phyloP scores from a whole-genome alignment of 23 red algal species.

The Gracilaria domingensis region DNA sequence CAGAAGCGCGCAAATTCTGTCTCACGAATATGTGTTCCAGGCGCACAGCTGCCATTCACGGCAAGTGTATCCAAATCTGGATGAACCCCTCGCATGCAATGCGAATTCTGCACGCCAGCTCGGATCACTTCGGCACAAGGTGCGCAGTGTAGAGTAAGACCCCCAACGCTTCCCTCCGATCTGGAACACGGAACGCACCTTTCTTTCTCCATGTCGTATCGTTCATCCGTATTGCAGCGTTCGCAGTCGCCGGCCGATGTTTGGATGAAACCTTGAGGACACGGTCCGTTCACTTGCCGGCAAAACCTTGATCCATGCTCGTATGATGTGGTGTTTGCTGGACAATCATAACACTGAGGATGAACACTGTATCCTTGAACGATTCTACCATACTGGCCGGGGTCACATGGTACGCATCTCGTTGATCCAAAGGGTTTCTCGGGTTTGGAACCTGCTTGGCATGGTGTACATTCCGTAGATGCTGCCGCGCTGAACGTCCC shows the following conservation, averaged over 20 bases:
- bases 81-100: neutral
- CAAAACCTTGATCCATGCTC: neutral
- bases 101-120: neutral
- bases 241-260: slow-evolving; percentile 26
- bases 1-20: neutral
- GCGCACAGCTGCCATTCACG: neutral
- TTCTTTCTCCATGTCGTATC: slow-evolving; percentile 18
- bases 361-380: neutral
- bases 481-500: neutral
- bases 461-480: neutral
- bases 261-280: slow-evolving; percentile 2
- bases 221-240: neutral
- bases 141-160: slow-evolving; percentile 5
- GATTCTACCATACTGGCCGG: neutral
- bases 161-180: neutral
- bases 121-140: neutral
- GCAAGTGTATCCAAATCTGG: neutral
- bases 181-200: neutral
- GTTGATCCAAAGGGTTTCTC: neutral
- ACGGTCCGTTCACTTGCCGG: neutral
- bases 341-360: neutral
- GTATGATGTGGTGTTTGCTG: neutral
- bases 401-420: neutral
- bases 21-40: neutral
- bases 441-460: neutral